Evolutionary conservation across 2,329 filamentous ascomycete species (phyloP), one percentile per base, ranked within the genome.

Genomic region (Anisogramma anomala): DNA sequence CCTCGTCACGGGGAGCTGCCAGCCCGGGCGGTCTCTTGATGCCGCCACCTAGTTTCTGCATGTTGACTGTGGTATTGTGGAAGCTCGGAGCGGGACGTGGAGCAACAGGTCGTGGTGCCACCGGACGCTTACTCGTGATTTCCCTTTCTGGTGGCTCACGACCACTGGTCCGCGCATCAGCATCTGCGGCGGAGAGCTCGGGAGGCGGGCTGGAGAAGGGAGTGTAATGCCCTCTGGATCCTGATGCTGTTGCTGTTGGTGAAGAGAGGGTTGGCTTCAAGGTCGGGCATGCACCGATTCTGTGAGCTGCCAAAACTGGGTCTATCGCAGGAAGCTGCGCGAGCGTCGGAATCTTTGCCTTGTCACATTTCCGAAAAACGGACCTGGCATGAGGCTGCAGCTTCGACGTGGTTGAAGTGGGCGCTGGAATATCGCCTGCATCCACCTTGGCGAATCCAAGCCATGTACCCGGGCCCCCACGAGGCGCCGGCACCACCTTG

Each of bases 171-270:
- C 43, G 4, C 48, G 49, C 7, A 22, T 43, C 20, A 6, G 33
- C 19, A 13, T 49, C 20, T 48, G 40, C 42, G 36, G 42, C 51
- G 39, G 45, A 50, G 46, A 55, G 54, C n/a, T 55, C 53, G 3
- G 62, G 55, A 3, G 74, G 72, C 14, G 74, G 74, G 57, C 74
- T 78, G 0, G 73, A 77, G 52, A 78, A 76, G 47, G 67, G 70
- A 1, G 65, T 55, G 49, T 84, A 82, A 6, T 60, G 58, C 37
- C 67, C 69, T 41, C 56, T 58, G 2, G 58, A 55, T 7, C 17
- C 30, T 23, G 48, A 53, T 27, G 50, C 38, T 3, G 48, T 49
- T 2, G 53, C 49, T 6, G 56, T 27, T 50, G 48, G 35, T 52
- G 43, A 8, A 30, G 37, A 48, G n/a, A 63, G 64, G 19, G 18